phyloP scores from a whole-genome alignment of 2,329 filamentous ascomycete genomes.

The Aspergillus jensenii region DNA sequence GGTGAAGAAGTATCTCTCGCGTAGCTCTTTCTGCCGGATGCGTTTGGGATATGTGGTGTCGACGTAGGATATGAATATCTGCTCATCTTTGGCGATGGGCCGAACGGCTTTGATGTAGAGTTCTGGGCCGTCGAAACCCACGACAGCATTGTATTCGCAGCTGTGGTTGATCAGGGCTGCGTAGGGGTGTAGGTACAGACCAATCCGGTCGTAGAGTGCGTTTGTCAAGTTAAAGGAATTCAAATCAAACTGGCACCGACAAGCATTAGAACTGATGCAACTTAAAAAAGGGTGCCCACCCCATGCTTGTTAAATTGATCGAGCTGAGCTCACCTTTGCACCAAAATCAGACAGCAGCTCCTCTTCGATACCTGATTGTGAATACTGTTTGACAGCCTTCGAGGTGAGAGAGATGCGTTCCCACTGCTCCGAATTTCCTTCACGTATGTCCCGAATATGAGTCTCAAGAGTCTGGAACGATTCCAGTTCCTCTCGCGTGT shows the following conservation, averaged over 20 bases:
- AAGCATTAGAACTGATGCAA: neutral
- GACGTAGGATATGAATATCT: constrained; percentile 63
- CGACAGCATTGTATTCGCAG: constrained; percentile 59
- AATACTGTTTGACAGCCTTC: constrained; percentile 55
- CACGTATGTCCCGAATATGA: constrained; percentile 51
- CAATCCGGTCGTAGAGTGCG: constrained; percentile 57
- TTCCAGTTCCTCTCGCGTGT: constrained; percentile 39
- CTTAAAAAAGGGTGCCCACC: neutral
- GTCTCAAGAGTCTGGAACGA: constrained; percentile 47
- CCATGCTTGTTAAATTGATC: no score
- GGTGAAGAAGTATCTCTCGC: constrained; percentile 57
- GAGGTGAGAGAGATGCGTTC: constrained; percentile 54
- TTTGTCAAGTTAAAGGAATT: constrained; percentile 61
- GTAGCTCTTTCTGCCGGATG: constrained; percentile 54
- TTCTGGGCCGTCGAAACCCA: constrained; percentile 56
- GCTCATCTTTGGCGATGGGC: constrained; percentile 54
- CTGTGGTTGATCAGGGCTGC: constrained; percentile 61
- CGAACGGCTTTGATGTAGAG: constrained; percentile 53
- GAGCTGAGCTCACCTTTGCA: constrained; percentile 40
- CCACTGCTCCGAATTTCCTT: constrained; percentile 41
- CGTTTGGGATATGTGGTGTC: constrained; percentile 55
- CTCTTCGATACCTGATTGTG: constrained; percentile 45
- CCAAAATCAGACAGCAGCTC: constrained; percentile 46
- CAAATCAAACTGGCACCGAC: constrained; percentile 48
- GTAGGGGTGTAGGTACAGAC: constrained; percentile 58